Evolutionary conservation across 73 alveolate species (phyloP).

Genomic region (Breviolum minutum): DNA sequence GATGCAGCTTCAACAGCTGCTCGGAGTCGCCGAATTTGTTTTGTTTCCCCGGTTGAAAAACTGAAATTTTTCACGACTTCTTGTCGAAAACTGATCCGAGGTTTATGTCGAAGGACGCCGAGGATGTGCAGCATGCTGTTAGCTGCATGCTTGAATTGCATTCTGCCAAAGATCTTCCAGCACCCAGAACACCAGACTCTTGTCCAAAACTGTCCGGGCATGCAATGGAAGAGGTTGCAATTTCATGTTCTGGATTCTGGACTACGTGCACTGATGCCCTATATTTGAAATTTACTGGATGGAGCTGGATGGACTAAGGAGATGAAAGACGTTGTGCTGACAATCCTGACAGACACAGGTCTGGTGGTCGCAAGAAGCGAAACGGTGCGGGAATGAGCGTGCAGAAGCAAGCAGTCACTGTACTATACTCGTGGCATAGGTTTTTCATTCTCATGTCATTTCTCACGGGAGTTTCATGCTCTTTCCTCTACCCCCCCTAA

Average conservation of each 20-base stretch:
- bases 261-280: background rate
- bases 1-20: slow-evolving; percentile 32
- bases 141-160: slow-evolving; percentile 67
- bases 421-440: too few relatives aligned
- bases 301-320: background rate
- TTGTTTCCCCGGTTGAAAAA: background rate
- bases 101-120: slow-evolving; percentile 28
- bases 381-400: too few relatives aligned
- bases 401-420: too few relatives aligned
- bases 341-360: background rate
- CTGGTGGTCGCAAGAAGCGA: slow-evolving; percentile 9
- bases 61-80: background rate
- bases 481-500: background rate
- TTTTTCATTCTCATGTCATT: too few relatives aligned
- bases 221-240: too few relatives aligned
- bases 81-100: background rate
- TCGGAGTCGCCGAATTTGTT: background rate
- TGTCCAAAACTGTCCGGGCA: background rate
- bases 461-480: too few relatives aligned
- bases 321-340: slow-evolving; percentile 82
- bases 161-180: slow-evolving; percentile 52
- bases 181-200: slow-evolving; percentile 49
- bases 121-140: slow-evolving; percentile 44
- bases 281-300: background rate
- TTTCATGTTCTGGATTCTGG: too few relatives aligned